Conservation (phyloP, 495 filamentous ascomycete genomes). For the Trichoderma asperelloides region DNA sequence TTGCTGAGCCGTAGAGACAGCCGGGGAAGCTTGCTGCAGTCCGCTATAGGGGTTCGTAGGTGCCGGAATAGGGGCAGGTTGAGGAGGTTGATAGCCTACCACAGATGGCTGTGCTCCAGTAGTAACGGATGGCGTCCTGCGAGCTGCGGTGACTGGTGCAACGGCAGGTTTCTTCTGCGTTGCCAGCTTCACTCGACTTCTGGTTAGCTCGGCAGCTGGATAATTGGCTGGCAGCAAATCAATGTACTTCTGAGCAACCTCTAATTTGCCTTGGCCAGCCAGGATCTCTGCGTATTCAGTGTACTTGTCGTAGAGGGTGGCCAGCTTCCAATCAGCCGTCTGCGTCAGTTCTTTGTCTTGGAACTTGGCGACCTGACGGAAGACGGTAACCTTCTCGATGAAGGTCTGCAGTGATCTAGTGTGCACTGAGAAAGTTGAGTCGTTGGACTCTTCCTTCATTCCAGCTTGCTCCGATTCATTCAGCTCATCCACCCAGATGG, state of each 20-base stretch:
- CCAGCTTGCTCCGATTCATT: slow-evolving; percentile 69
- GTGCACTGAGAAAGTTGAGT: slow-evolving; percentile 84
- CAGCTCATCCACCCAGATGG: slow-evolving; percentile 86
- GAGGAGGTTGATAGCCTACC: slow-evolving; percentile 32
- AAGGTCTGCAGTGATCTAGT: slow-evolving; percentile 81
- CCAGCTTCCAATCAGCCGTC: slow-evolving; percentile 80
- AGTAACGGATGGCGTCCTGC: slow-evolving; percentile 19
- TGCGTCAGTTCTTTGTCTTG: slow-evolving; percentile 62
- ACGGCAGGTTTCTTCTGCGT: slow-evolving; percentile 53
- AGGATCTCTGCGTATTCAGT: slow-evolving; percentile 94
- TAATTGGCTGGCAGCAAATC: slow-evolving; percentile 78
- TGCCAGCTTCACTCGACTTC: slow-evolving; percentile 78
- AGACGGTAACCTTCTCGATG: slow-evolving; percentile 97
- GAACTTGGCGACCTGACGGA: slow-evolving; percentile 90
- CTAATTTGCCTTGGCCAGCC: slow-evolving; percentile 78
- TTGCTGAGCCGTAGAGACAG: slow-evolving; percentile 19
- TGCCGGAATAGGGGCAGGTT: slow-evolving; percentile 24
- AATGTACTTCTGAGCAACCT: slow-evolving; percentile 83
- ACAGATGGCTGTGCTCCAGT: slow-evolving; percentile 18
- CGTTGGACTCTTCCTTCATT: slow-evolving; percentile 54
- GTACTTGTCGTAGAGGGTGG: slow-evolving; percentile 85
- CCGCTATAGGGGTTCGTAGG: slow-evolving; percentile 28
- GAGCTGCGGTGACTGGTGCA: slow-evolving; percentile 9
- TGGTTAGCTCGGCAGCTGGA: slow-evolving; percentile 79
- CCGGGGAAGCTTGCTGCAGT: neutral